These are phyloP conservation scores for Penicillium sumatraense DNA, from an alignment of 2,329 filamentous ascomycete species.

Conservation along the genomic window DNA sequence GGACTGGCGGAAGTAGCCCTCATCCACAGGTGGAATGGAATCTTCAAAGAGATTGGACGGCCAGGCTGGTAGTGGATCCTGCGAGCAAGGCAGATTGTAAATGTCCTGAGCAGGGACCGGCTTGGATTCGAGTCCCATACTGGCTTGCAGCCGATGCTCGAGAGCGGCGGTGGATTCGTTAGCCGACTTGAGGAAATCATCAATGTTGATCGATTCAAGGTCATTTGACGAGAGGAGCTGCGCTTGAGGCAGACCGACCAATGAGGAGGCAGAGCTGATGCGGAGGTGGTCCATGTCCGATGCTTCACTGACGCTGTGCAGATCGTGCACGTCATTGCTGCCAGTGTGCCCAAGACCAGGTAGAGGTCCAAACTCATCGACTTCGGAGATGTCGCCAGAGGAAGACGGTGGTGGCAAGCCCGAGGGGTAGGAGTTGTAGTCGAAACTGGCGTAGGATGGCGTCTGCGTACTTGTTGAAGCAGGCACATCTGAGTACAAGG, in stretches of 20 bases:
- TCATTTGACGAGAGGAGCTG: slow-evolving; percentile 47
- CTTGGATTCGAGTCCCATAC: slow-evolving; percentile 42
- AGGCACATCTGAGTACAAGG: slow-evolving; percentile 44
- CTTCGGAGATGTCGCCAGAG: slow-evolving; percentile 55
- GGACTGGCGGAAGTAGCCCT: slow-evolving; percentile 36
- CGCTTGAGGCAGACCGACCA: slow-evolving; percentile 46
- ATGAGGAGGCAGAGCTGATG: slow-evolving; percentile 49
- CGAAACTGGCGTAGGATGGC: slow-evolving; percentile 52
- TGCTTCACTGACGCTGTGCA: slow-evolving; percentile 47
- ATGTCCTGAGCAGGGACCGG: slow-evolving; percentile 33
- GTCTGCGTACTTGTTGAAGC: slow-evolving; percentile 48
- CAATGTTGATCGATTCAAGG: slow-evolving; percentile 47
- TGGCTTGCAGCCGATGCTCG: slow-evolving; percentile 46
- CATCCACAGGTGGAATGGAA: slow-evolving; percentile 34
- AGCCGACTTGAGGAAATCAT: slow-evolving; percentile 49
- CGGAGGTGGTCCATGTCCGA: slow-evolving; percentile 48
- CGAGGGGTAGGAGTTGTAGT: slow-evolving; percentile 46
- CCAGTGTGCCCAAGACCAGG: slow-evolving; percentile 33
- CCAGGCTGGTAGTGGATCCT: slow-evolving; percentile 39
- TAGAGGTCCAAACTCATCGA: slow-evolving; percentile 48
- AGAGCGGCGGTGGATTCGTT: slow-evolving; percentile 46
- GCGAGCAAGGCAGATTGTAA: slow-evolving; percentile 34
- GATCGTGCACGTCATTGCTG: slow-evolving; percentile 41
- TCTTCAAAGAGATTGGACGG: slow-evolving; percentile 36
- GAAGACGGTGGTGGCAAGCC: slow-evolving; percentile 50